These are phyloP conservation scores for Paecilomyces sp. DNA, from an alignment of 2,329 filamentous ascomycete genomes.

Conservation along the genomic window DNA sequence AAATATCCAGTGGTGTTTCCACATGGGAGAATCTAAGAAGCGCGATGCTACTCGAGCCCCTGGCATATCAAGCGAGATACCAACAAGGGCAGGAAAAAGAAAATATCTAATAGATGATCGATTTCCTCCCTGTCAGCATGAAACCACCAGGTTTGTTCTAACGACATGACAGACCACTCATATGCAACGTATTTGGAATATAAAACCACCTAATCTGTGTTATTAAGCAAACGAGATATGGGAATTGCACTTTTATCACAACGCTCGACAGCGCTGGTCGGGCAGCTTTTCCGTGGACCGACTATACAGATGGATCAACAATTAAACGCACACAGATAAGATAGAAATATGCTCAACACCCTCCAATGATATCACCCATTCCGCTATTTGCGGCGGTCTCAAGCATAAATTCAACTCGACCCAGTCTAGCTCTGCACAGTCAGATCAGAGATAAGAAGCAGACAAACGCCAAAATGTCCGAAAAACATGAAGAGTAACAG, in stretches of 20 bases:
- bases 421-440: background rate
- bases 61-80: background rate
- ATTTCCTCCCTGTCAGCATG: background rate
- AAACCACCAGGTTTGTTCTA: background rate
- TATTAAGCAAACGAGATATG: background rate
- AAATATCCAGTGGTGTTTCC: no score
- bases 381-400: background rate
- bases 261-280: background rate
- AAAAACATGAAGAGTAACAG: background rate
- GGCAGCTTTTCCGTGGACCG: background rate
- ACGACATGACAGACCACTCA: background rate
- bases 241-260: background rate
- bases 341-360: background rate
- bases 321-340: background rate
- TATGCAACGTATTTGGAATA: background rate
- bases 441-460: background rate
- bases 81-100: background rate
- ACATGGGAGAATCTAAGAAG: no score
- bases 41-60: no score
- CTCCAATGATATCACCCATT: background rate
- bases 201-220: background rate
- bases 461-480: background rate
- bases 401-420: background rate
- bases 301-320: background rate
- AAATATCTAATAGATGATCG: background rate